Conservation (phyloP, 208 protist genomes). For the Phytomonas sp. region DNA sequence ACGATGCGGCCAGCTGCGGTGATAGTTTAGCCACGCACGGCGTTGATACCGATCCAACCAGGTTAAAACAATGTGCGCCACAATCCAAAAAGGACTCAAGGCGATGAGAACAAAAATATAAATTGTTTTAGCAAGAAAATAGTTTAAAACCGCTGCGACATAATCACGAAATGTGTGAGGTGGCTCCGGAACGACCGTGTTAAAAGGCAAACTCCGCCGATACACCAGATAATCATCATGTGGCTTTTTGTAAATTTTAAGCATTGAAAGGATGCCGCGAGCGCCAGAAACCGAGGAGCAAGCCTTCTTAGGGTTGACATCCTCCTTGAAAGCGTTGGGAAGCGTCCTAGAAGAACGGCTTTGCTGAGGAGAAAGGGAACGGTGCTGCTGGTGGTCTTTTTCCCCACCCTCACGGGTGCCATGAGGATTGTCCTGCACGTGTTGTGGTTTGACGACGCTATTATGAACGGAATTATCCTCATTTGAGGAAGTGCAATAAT, state of each 20-base stretch:
- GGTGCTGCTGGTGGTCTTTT: neutral
- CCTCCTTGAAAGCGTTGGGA: neutral
- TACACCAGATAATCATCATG: conserved; percentile 35
- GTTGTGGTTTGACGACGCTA: neutral
- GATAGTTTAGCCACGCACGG: conserved; percentile 26
- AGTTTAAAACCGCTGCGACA: conserved; percentile 18
- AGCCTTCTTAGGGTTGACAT: neutral
- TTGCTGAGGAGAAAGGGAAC: neutral
- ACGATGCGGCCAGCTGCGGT: conserved; percentile 29
- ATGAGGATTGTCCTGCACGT: neutral
- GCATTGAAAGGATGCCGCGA: neutral
- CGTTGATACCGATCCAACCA: conserved; percentile 46
- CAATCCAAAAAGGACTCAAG: conserved; percentile 26
- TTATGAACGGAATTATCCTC: neutral
- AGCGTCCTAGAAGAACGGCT: neutral
- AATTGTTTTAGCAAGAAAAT: conserved; percentile 3
- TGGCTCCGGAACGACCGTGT: conserved; percentile 55
- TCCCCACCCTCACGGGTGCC: neutral
- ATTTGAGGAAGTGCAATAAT: neutral
- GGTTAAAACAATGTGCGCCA: conserved; percentile 40
- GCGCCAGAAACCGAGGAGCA: neutral
- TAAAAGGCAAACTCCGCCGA: conserved; percentile 37
- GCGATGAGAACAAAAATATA: conserved; percentile 27
- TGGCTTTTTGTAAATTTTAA: conserved; percentile 18
- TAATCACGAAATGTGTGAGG: conserved; percentile 45